A percentile compares a stretch with the other conserved stretches of the same genome.
Evolutionary conservation across 495 filamentous ascomycete genomes (phyloP).

Genomic region (Aspergillus panamensis): DNA sequence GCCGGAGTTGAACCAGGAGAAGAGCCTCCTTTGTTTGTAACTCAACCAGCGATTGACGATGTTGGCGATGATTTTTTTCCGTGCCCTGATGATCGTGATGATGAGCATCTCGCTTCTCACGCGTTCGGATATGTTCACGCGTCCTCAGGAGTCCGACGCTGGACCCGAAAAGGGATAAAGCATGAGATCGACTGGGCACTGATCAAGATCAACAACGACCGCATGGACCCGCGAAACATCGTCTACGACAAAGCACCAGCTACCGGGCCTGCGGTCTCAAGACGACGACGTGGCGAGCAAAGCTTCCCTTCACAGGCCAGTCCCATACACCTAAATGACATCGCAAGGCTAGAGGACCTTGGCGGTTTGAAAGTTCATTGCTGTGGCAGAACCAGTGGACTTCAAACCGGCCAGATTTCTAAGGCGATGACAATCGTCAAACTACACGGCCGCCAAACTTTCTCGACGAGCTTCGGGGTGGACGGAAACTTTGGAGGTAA

Average conservation of each 20-base stretch:
- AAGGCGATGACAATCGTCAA: slow-evolving; percentile 75
- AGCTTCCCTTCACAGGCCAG: slow-evolving; percentile 22
- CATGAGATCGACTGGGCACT: slow-evolving; percentile 98
- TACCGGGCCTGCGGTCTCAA: slow-evolving; percentile 20
- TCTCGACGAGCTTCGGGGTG: slow-evolving; percentile 78
- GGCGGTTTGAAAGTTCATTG: slow-evolving; percentile 77
- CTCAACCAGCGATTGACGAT: slow-evolving; percentile 85
- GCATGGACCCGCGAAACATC: slow-evolving; percentile 67
- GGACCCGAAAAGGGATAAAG: slow-evolving; percentile 57
- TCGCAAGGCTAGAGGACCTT: slow-evolving; percentile 52
- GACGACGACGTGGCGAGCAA: slow-evolving; percentile 16
- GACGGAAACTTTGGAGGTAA: slow-evolving; percentile 65
- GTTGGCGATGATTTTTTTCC: slow-evolving; percentile 76
- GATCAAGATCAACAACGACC: slow-evolving; percentile 70
- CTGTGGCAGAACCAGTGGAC: slow-evolving; percentile 84
- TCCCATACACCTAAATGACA: slow-evolving; percentile 40
- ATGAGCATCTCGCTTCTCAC: slow-evolving; percentile 72
- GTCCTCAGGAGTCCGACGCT: slow-evolving; percentile 79
- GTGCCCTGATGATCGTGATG: slow-evolving; percentile 57
- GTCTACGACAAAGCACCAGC: slow-evolving; percentile 48
- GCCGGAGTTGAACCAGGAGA: slow-evolving; percentile 73
- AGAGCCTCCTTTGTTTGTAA: slow-evolving; percentile 68
- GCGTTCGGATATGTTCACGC: slow-evolving; percentile 80
- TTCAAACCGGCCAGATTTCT: slow-evolving; percentile 72
- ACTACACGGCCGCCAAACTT: slow-evolving; percentile 74